Percentiles rank a stretch among this genome's conserved stretches.
These are phyloP conservation scores for Kitagawia praeruptora DNA, from an alignment of 129 eudicot species.

Conservation along the genomic window DNA sequence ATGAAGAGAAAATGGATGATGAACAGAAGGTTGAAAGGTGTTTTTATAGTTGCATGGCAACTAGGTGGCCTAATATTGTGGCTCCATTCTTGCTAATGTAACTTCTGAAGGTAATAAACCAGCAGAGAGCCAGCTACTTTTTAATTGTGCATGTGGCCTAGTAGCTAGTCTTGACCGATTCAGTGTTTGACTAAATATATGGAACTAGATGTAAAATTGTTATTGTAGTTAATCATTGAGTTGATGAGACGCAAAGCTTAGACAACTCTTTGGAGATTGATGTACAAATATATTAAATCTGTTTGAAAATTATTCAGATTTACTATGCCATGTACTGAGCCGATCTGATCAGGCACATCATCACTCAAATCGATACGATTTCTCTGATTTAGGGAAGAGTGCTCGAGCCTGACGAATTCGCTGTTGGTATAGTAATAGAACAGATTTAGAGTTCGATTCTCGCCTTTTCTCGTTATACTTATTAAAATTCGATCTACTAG, in stretches of 20 bases:
- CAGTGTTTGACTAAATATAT: not conserved
- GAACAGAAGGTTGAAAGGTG: not conserved
- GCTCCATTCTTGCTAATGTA: not conserved
- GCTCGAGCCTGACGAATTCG: no score
- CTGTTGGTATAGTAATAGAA: no score
- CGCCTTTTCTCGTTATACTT: no score
- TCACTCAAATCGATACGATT: not conserved
- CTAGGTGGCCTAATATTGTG: not conserved
- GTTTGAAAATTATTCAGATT: not conserved
- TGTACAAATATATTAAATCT: not conserved
- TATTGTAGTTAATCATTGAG: not conserved
- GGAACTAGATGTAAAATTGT: not conserved
- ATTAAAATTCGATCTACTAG: no score
- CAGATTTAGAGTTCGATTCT: no score
- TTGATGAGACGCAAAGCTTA: not conserved
- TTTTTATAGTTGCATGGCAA: not conserved
- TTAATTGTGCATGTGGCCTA: not conserved
- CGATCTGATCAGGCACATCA: not conserved
- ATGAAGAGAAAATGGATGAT: not conserved
- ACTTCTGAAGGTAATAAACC: not conserved
- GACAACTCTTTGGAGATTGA: not conserved
- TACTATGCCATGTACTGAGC: not conserved
- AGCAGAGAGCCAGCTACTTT: conserved; percentile 5
- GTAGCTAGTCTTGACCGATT: not conserved
- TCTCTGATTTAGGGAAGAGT: no score